Percentiles rank a stretch among this genome's conserved stretches.
These are phyloP conservation scores for Botrytis fragariae DNA, from an alignment of 2,329 filamentous ascomycete species.

Conservation along the genomic window DNA sequence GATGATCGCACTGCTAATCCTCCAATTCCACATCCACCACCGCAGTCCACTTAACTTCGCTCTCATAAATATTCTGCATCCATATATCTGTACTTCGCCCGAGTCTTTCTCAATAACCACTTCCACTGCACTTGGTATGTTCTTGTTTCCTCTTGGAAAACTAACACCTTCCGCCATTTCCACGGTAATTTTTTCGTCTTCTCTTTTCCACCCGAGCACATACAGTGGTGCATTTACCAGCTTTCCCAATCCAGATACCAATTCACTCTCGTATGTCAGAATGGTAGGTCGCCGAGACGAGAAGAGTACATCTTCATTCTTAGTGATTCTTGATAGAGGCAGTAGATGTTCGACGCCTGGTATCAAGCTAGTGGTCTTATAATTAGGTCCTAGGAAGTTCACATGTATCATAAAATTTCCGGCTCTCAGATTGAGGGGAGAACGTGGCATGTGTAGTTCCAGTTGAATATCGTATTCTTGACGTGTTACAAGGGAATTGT, in stretches of 20 bases:
- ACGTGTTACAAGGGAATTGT: constrained; percentile 57
- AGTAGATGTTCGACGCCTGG: constrained; percentile 27
- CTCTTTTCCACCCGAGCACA: constrained; percentile 61
- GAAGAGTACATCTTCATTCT: constrained; percentile 47
- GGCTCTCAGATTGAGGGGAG: constrained; percentile 67
- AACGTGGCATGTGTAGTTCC: constrained; percentile 72
- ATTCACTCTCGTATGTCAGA: constrained; percentile 70
- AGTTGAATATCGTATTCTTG: constrained; percentile 86
- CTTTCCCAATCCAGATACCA: constrained; percentile 62
- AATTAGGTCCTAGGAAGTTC: constrained; percentile 57
- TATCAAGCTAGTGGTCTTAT: constrained; percentile 38
- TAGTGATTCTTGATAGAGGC: constrained; percentile 11
- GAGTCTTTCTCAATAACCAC: constrained; percentile 43
- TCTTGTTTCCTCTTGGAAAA: constrained; percentile 49
- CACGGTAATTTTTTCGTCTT: constrained; percentile 63
- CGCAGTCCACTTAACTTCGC: constrained; percentile 74
- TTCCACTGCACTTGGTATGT: constrained; percentile 51
- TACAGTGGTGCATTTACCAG: constrained; percentile 66
- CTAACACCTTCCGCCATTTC: constrained; percentile 70
- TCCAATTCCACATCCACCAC: constrained; percentile 85
- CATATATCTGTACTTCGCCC: constrained; percentile 73
- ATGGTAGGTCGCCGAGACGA: constrained; percentile 72
- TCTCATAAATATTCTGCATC: constrained; percentile 63
- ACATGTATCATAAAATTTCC: constrained; percentile 97
- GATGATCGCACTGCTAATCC: constrained; percentile 63